Evolutionary conservation across 2,329 filamentous ascomycete genomes (phyloP), one percentile per base, ranked within the genome.

Genomic region (Penicillium decumbens): DNA sequence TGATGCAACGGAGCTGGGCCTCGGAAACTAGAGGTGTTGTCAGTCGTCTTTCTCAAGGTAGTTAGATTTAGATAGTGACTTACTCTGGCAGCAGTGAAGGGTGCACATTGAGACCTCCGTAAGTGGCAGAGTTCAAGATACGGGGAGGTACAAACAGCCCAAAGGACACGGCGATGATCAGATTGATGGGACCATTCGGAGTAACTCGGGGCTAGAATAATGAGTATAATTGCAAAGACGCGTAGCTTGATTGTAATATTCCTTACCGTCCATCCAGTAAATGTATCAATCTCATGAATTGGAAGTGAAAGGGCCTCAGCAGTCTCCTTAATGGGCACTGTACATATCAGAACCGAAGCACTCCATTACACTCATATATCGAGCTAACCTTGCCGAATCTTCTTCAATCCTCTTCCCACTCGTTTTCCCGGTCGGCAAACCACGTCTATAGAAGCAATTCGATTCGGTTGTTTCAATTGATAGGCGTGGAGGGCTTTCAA

Each of bases 161-260:
- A 71, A 97, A 98, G 0, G 93, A 97, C 4, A 97, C 93, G 41
- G 91, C 91, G 40, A 97, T 77, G 58, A 98, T 80, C 50, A 98
- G 76, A 67, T 96, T 90, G 57, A 83, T 82, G 24, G 72, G 59
- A 25, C 67, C 62, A 30, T 61, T 64, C 13, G 73, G 45, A 3
- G 74, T 64, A 38, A 65, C 63, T 0, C 85, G 84, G 29, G 84
- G 77, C 78, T 85, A 56, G 24, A 33, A 47, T 18, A 24, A 50
- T 65, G 35, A 65, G 58, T 50, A 37, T 4, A 20, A 10, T n/a
- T 18, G 10, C 7, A 3, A 18, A 2, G 4, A 15, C 3, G 18
- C 18, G 6, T 23, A 3, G 15, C 12, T 37, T 10, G 10, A 9
- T 18, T 12, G 15, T 6, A 39, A 18, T 10, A 23, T 3, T 7